Base-by-base conservation (phyloP, 352 stramenopile species). In the Elongisporangium anandrum region DNA sequence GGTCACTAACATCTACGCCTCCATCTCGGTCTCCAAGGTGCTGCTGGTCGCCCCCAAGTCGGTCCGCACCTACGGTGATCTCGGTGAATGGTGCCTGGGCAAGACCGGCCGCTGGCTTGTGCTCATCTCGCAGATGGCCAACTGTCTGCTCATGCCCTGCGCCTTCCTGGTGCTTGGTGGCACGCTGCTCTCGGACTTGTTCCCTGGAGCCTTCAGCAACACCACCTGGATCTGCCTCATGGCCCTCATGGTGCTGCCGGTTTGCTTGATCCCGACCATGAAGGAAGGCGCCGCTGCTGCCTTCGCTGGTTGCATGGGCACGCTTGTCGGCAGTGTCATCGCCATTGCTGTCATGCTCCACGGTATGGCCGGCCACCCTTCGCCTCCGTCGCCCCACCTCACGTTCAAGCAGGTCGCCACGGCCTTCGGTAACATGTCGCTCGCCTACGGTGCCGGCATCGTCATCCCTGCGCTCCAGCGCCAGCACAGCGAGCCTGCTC, bases 151-250 rank as follows among this genome's bases (percentile, higher is more conserved):
- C 39, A 59, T 72, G 39, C 68, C 73, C 8, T 74, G 65, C 19
- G 69, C 68, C 12, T 82, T 81, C 65, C 72, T 83, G n/a, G 70
- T 81, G 20, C 59, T 83, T n/a, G 73, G 73, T 29, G 64, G 72
- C 21, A 73, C 54, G 3, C 55, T 83, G 23, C 63, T 80, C 17
- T 57, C 79, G 29, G 61, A 65, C 15, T 66, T 85, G 10, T 83
- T 83, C 51, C 75, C 75, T 4, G 68, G 62, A 38, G 49, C 69
- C 21, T 71, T 79, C 55, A 60, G 49, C 22, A 50, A 71, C 34
- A 63, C 63, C 41, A 77, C 62, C 22, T 83, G 74, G 74, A 79
- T 76, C 50, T 69, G 75, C 29, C 52, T 78, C 50, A 81, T 81
- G 72, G 70, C 67, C 2, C 10, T 75, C 19, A 69, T 50, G 17